Evolutionary conservation across 805 yeast genomes (phyloP).

Genomic region (Blastobotrys terrestris): DNA sequence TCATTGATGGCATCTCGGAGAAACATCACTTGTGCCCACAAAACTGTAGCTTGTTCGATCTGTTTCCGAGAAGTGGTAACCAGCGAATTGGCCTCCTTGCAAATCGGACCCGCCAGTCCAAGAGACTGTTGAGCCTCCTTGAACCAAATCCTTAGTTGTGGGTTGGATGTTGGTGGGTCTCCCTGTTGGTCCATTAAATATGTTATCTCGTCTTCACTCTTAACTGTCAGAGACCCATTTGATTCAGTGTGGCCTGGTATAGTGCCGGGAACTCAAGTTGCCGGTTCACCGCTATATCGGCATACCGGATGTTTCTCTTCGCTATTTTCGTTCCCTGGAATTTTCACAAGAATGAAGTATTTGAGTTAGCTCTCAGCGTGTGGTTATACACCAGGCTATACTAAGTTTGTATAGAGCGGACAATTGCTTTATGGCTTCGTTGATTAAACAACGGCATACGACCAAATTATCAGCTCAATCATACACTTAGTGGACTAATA

Average conservation of each 20-base stretch:
- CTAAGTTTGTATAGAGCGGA: too few species aligned
- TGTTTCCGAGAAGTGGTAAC: constrained; percentile 35
- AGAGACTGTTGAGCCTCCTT: constrained; percentile 44
- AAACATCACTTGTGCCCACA: constrained; percentile 40
- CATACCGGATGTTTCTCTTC: neutral
- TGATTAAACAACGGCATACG: too few species aligned
- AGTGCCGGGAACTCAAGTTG: neutral
- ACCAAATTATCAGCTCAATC: too few species aligned
- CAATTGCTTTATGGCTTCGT: too few species aligned
- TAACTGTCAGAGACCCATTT: neutral
- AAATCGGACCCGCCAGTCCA: constrained; percentile 43
- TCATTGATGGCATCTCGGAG: constrained; percentile 40
- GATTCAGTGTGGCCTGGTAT: neutral
- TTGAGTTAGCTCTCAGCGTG: too few species aligned
- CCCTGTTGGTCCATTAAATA: neutral
- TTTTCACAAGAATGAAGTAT: too few species aligned
- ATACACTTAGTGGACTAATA: too few species aligned
- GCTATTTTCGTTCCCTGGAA: too few species aligned
- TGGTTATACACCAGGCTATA: too few species aligned
- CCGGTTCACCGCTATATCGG: neutral
- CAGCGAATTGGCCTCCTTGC: constrained; percentile 43
- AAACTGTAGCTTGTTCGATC: constrained; percentile 37
- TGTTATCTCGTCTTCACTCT: neutral
- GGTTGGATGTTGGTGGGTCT: neutral
- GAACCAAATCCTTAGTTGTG: constrained; percentile 31